A percentile compares a stretch with the other conserved stretches of the same genome.
These are phyloP conservation scores for Aureobasidium vineae DNA, from an alignment of 2,329 filamentous ascomycete species.

Conservation along the genomic window DNA sequence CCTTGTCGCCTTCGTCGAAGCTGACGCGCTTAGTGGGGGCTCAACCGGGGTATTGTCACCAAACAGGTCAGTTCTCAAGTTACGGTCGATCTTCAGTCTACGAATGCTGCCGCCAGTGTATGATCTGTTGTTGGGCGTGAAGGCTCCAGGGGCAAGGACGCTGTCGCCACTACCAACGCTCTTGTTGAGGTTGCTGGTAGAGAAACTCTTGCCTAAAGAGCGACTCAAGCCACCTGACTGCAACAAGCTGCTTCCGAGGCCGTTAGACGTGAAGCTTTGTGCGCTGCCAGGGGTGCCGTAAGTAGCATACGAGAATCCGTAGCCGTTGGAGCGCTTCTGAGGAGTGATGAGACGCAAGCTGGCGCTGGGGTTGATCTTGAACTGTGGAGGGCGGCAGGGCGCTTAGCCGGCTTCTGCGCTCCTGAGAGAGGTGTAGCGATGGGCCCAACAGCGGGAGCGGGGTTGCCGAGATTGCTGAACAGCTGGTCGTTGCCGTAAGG, in stretches of 20 bases:
- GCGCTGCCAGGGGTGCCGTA: slow-evolving; percentile 78
- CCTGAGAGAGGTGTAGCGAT: slow-evolving; percentile 84
- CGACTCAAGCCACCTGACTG: slow-evolving; percentile 57
- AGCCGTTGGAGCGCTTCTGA: slow-evolving; percentile 69
- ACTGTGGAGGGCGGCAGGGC: slow-evolving; percentile 70
- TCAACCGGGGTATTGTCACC: slow-evolving; percentile 43
- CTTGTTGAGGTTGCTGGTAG: slow-evolving; percentile 78
- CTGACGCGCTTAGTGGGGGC: slow-evolving; percentile 75
- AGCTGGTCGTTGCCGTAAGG: slow-evolving; percentile 88
- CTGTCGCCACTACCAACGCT: slow-evolving; percentile 77
- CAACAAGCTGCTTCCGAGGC: slow-evolving; percentile 64
- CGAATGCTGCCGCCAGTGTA: slow-evolving; percentile 75
- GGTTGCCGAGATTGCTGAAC: slow-evolving; percentile 68
- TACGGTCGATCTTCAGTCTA: slow-evolving; percentile 88
- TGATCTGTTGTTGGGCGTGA: slow-evolving; percentile 61
- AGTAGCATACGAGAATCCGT: slow-evolving; percentile 89
- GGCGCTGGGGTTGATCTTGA: slow-evolving; percentile 80
- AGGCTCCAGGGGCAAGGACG: slow-evolving; percentile 79
- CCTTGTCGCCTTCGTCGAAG: slow-evolving; percentile 59
- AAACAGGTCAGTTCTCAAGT: slow-evolving; percentile 69
- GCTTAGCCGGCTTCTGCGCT: slow-evolving; percentile 72
- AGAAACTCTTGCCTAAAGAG: slow-evolving; percentile 81
- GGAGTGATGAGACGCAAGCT: slow-evolving; percentile 78
- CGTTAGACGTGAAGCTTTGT: slow-evolving; percentile 65
- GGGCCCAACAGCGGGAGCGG: slow-evolving; percentile 75